Base-by-base conservation (phyloP, 352 stramenopile species). In the Albugo laibachii region DNA sequence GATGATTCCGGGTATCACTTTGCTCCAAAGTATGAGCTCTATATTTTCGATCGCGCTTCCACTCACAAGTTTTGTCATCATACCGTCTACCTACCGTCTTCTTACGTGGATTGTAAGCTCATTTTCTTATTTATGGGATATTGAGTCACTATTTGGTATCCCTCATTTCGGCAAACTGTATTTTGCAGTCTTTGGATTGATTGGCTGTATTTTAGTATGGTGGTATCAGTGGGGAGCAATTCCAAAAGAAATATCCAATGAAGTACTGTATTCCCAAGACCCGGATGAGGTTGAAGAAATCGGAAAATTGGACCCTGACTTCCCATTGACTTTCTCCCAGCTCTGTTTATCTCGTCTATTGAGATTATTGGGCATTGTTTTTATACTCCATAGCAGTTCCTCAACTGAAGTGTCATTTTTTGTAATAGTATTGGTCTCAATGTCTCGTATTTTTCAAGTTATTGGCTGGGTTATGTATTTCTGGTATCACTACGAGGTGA, bases 151-250 rank as follows among this genome's bases (percentile, higher is more conserved):
- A 18, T 63, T 91, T 16, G 72, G 74, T 8, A 59, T 91, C 6
- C 77, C 77, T 35, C 72, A 91, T 53, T 50, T 91, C 21, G 77
- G 77, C 51, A 91, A 91, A 60, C 69, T 91, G 44, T 91, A 91
- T 52, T 87, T 91, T 27, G 50, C 78, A 18, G 73, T 68, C 49
- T 91, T 87, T 49, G 77, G 68, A 2, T 50, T 86, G 16, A 58
- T 87, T 31, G 77, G 77, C 14, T 80, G 65, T 24, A 36, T 65
- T 1, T 56, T 91, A 36, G 71, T 91, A 43, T 91, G 77, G 77
- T 91, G 74, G 77, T 83, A 87, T 57, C 74, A 91, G 48, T 86
- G 73, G 71, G 75, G 76, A 15, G 66, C 71, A 14, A 65, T 69
- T 16, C 58, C 62, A 16, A 74, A 67, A 54, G 39, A 40, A 14